Base-by-base conservation (phyloP, 2,329 filamentous ascomycete species). In the Xylaria sp. region DNA sequence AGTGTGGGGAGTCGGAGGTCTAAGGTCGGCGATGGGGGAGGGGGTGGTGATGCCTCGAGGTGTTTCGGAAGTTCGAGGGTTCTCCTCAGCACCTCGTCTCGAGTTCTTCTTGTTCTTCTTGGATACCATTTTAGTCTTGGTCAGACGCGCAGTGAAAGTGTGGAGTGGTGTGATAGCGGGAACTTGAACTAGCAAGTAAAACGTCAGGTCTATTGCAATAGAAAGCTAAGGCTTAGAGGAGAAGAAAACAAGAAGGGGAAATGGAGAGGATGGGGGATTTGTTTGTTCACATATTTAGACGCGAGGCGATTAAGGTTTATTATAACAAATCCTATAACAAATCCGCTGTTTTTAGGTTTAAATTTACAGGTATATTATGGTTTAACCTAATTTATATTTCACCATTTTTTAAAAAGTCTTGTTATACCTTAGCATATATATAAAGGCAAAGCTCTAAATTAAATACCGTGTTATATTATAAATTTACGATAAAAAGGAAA, bases 61-160 rank as follows among this genome's bases (percentile, higher is more conserved):
- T 57, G 54, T 44, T 57, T 49, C 44, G 44, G 35, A 57, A 57
- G 44, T 43, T 57, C 35, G 54, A 43, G 54, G 44, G 54, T 35
- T 57, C 54, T 57, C 54, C 44, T 57, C 44, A 41, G 35, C 54
- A 57, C 35, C 54, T 49, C 35, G 54, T 57, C 35, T 57, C 54
- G 54, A 58, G 47, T 58, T 46, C 40, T 54, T 54, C 38, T 58
- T 58, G 54, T 51, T 58, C 46, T 51, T 52, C 37, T 52, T 58
- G 55, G 47, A 58, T 46, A 38, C 55, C 55, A 58, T 58, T 53
- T 58, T 58, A 58, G 55, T 58, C 47, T 58, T 58, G 55, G 55
- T 58, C 31, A 58, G 55, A 58, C 55, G 40, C 55, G 38, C 47
- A 58, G 47, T 58, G 37, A 53, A 40, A 58, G 55, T 46, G 55